Base-by-base conservation (phyloP, 129 eudicot genomes). In the Calendula officinalis region DNA sequence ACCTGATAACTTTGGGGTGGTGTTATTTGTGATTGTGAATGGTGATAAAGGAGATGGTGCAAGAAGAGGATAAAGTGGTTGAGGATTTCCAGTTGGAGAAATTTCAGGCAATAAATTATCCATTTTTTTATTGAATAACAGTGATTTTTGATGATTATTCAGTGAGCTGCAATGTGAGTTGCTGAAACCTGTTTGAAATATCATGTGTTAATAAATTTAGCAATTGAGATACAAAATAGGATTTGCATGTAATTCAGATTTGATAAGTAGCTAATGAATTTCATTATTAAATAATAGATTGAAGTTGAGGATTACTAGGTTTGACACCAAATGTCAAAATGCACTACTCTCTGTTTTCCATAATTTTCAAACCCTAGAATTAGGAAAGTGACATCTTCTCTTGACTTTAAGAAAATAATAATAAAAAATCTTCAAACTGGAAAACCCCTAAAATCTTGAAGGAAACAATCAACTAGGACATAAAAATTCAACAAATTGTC, bases 1-100 rank as follows among this genome's bases (percentile, higher is more conserved):
- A 90, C 97, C 97, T 60, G 97, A 90, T 68, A 90, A 71, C 62
- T 84, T 86, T 16, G 97, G 97, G 55, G 81, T 68, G 2, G 85
- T 90, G 70, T 68, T 79, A 64, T 90, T 90, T 41, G 95, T 83
- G 72, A 86, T 86, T 34, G 97, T 86, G 78, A 86, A 90, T 43
- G 97, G 97, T 47, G 85, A 60, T 70, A 84, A 69, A 12, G 92
- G 97, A 57, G 97, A 86, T 33, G 97, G 95, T 46, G 97, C 89
- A 42, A 83, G 83, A 75, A 86, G 75, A 72, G 97, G 97, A 78
- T 81, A 69, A 70, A 86, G 73, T 16, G 97, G 97, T 78, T 76
- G 82, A 66, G 97, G 97, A 79, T 85, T 68, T 46, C 82, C 77
- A 8, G 74, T 73, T 16, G 97, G 97, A 63, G 97, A 77, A 64